Percentiles rank a stretch among this genome's conserved stretches.
phyloP scores from a whole-genome alignment of 148 eudicot genomes.

The Camellia granthamiana region DNA sequence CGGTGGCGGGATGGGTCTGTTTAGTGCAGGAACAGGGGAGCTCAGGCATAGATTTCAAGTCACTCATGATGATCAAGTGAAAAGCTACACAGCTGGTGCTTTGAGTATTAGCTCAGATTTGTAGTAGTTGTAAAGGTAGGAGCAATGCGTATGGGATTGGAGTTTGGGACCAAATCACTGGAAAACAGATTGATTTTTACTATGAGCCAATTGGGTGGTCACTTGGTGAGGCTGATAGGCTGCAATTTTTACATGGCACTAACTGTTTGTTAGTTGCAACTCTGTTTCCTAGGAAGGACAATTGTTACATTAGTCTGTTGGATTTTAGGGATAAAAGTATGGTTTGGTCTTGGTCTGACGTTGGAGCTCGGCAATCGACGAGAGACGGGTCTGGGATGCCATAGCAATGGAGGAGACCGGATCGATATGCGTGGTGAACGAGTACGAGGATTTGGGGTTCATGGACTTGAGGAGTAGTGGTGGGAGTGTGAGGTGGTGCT shows the following conservation, averaged over 20 bases:
- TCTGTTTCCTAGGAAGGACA: constrained; percentile 73
- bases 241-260: constrained; percentile 67
- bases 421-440: constrained; percentile 78
- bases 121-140: constrained; percentile 80
- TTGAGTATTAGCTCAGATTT: constrained; percentile 48
- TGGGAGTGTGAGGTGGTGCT: constrained; percentile 73
- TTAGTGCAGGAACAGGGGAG: too few species aligned
- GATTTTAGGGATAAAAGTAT: constrained; percentile 69
- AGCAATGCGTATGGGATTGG: constrained; percentile 89
- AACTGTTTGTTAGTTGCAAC: constrained; percentile 77
- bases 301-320: constrained; percentile 77
- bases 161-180: constrained; percentile 81
- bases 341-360: constrained; percentile 90
- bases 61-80: too few species aligned
- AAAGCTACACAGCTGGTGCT: constrained; percentile 61
- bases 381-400: constrained; percentile 74
- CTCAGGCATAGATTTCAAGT: too few species aligned
- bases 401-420: constrained; percentile 63
- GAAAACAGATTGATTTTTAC: constrained; percentile 75
- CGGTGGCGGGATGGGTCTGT: too few species aligned
- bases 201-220: constrained; percentile 85
- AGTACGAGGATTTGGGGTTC: constrained; percentile 85
- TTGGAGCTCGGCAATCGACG: constrained; percentile 42
- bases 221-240: constrained; percentile 77
- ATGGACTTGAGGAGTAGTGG: constrained; percentile 63